A percentile compares a stretch with the other conserved stretches of the same genome.
Conservation (phyloP, 2,329 filamentous ascomycete genomes). For the Ophiocordyceps unilateralis region DNA sequence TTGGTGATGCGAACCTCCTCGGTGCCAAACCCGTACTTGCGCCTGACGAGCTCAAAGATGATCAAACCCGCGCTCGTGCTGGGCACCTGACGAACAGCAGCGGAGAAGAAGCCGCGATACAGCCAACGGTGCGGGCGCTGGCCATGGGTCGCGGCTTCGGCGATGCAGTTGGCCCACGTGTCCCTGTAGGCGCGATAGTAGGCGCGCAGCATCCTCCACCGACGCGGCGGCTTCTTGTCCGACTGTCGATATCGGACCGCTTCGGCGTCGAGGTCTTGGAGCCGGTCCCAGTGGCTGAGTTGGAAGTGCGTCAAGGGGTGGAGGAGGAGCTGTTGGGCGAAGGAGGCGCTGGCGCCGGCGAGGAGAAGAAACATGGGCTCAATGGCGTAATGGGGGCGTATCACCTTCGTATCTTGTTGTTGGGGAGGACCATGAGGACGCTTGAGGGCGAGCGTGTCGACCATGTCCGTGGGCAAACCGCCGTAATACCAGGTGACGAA, state of each 20-base stretch:
- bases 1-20: slow-evolving; percentile 48
- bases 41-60: slow-evolving; percentile 59
- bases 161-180: slow-evolving; percentile 42
- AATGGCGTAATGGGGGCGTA: slow-evolving; percentile 57
- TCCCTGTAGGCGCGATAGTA: slow-evolving; percentile 58
- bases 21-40: slow-evolving; percentile 49
- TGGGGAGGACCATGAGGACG: slow-evolving; percentile 15
- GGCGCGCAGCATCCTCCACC: slow-evolving; percentile 38
- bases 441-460: slow-evolving; percentile 30
- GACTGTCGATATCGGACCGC: slow-evolving; percentile 26
- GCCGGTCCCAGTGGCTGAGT: slow-evolving; percentile 52
- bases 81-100: slow-evolving; percentile 55
- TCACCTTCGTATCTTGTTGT: slow-evolving; percentile 26
- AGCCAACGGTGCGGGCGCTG: slow-evolving; percentile 44
- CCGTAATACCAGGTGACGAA: slow-evolving; percentile 59
- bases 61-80: slow-evolving; percentile 63
- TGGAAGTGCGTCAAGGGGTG: slow-evolving; percentile 57
- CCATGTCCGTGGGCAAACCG: slow-evolving; percentile 31
- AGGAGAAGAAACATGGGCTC: slow-evolving; percentile 56
- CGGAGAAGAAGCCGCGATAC: slow-evolving; percentile 56
- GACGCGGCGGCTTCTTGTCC: slow-evolving; percentile 13
- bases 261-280: slow-evolving; percentile 53
- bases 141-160: slow-evolving; percentile 37
- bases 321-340: slow-evolving; percentile 51
- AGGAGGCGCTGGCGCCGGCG: slow-evolving; percentile 50